Percentiles rank a stretch among this genome's conserved stretches.
phyloP scores from a whole-genome alignment of 2,329 filamentous ascomycete species.

The Alternaria gansuensis region DNA sequence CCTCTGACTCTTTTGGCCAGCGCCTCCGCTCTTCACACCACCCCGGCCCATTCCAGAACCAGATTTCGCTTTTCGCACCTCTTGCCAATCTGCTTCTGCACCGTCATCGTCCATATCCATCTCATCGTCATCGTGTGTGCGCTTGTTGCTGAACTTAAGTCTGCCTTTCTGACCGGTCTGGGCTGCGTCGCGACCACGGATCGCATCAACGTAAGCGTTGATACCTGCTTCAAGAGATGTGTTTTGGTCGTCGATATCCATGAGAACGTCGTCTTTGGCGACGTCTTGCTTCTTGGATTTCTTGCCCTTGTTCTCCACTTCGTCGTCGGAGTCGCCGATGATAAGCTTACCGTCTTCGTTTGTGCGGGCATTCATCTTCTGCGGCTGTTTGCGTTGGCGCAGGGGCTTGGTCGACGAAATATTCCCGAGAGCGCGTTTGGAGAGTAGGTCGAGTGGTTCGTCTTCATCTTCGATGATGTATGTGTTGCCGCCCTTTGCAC shows the following conservation, averaged over 20 bases:
- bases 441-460: constrained; percentile 92
- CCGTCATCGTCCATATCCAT: constrained; percentile 59
- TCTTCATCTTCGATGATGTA: constrained; percentile 96
- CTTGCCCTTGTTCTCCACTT: constrained; percentile 38
- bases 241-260: constrained; percentile 65
- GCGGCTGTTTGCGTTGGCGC: constrained; percentile 65
- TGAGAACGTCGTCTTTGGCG: constrained; percentile 61
- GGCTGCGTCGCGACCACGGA: constrained; percentile 67
- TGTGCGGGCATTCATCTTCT: constrained; percentile 56
- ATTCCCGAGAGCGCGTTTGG: constrained; percentile 85
- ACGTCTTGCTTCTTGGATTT: constrained; percentile 48
- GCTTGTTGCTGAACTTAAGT: constrained; percentile 67
- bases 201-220: constrained; percentile 69
- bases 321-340: constrained; percentile 65
- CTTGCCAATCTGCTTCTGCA: constrained; percentile 42
- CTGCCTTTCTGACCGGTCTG: constrained; percentile 67
- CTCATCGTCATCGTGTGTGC: constrained; percentile 55
- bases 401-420: constrained; percentile 90
- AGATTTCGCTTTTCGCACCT: constrained; percentile 50
- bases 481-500: constrained; percentile 64
- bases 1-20: constrained; percentile 39
- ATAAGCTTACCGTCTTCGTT: constrained; percentile 84
- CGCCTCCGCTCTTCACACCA: constrained; percentile 32
- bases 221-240: constrained; percentile 60
- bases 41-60: constrained; percentile 44